Conservation (phyloP, 805 yeast genomes). For the Scheffersomyces ergatensis region DNA sequence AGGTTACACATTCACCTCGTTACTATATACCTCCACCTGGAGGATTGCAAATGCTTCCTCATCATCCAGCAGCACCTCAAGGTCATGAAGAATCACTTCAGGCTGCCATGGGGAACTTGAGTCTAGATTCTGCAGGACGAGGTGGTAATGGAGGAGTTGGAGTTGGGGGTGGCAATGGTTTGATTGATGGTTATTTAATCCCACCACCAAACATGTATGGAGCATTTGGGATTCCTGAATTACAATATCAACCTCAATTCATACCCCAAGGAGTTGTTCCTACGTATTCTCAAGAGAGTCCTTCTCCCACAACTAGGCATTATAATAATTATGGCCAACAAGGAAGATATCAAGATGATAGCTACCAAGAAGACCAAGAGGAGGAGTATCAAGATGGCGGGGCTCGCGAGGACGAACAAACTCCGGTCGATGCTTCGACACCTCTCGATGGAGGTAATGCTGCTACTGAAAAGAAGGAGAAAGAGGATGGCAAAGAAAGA, state of each 20-base stretch:
- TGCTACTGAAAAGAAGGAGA: not conserved
- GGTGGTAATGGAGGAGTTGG: not conserved
- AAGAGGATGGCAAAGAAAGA: slow-evolving; percentile 1
- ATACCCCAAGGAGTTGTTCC: slow-evolving; percentile 5
- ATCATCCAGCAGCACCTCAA: slow-evolving; percentile 1
- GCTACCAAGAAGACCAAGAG: not conserved
- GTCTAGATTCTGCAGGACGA: not conserved
- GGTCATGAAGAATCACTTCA: not conserved
- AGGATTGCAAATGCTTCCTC: not conserved
- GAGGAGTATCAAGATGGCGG: not conserved
- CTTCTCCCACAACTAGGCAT: not conserved
- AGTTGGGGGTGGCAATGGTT: not conserved
- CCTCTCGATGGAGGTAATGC: slow-evolving; percentile 1
- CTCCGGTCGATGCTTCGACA: too few species aligned
- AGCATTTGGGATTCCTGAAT: slow-evolving; percentile 13
- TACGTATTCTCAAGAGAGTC: not conserved
- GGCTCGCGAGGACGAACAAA: too few species aligned
- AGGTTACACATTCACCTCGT: not conserved
- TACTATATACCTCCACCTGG: not conserved
- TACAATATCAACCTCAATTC: slow-evolving; percentile 13
- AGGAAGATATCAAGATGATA: not conserved
- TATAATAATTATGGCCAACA: not conserved
- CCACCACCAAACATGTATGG: slow-evolving; percentile 5
- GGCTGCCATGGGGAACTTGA: not conserved
- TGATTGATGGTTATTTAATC: slow-evolving; percentile 1